These are phyloP conservation scores for Chlorella sp. DNA, from an alignment of 139 green algal genomes.

Conservation along the genomic window DNA sequence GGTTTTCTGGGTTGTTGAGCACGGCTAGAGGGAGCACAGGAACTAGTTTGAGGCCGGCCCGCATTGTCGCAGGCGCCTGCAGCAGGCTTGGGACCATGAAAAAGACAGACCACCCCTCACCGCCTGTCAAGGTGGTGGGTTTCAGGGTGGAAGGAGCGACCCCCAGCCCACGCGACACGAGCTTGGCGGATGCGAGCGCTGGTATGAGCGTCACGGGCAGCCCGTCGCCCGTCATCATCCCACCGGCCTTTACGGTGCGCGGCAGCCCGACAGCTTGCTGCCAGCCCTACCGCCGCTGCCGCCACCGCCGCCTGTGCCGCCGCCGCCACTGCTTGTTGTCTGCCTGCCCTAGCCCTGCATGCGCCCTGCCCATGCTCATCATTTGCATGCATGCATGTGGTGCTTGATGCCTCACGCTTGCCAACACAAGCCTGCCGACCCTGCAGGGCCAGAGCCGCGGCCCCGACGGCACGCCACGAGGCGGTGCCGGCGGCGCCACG, in stretches of 20 bases:
- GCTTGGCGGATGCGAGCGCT: constrained; percentile 40
- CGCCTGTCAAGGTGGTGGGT: constrained; percentile 66
- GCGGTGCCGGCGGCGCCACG: not conserved
- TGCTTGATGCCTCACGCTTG: not conserved
- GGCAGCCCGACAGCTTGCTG: not conserved
- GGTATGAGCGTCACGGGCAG: constrained; percentile 46
- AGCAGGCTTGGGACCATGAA: not conserved
- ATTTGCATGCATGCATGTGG: not conserved
- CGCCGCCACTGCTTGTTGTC: not conserved
- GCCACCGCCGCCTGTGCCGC: not conserved
- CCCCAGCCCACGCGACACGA: constrained; percentile 57
- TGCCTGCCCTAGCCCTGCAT: not conserved
- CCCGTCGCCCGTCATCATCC: constrained; percentile 85
- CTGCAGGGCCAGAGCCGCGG: constrained; percentile 22
- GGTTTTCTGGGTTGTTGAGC: no score
- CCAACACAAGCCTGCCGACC: not conserved
- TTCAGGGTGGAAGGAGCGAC: constrained; percentile 82
- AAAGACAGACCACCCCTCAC: constrained; percentile 10
- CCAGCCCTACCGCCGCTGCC: not conserved
- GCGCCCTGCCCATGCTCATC: no score
- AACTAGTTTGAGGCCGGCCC: no score
- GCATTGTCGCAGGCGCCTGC: no score
- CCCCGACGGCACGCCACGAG: not conserved
- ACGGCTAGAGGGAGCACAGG: no score
- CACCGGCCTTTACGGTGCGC: constrained; percentile 79